Evolutionary conservation across 2,329 filamentous ascomycete species (phyloP), one percentile per base, ranked within the genome.

Genomic region (Epichloe baconii): DNA sequence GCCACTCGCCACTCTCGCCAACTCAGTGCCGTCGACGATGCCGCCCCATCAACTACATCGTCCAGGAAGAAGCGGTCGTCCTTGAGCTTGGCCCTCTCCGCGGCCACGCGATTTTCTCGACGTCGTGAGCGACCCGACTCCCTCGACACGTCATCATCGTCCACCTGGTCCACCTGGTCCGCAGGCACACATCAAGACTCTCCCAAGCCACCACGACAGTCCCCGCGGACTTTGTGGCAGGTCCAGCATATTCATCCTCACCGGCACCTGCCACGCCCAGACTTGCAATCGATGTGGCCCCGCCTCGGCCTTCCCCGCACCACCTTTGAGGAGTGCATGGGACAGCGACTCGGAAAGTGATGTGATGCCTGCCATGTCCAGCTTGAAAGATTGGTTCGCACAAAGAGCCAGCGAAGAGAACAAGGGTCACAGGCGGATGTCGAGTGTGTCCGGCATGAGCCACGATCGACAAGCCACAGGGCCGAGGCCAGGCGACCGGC

Each of bases 341-440:
- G 61, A 62, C 31, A 55, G 37, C 49, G 66, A 68, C 42, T 62
- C 61, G 15, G 62, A 66, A 14, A 64, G 65, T n/a, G 62, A 63
- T 14, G 59, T 58, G 2, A 53, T 54, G 1, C 41, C 35, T 42
- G 57, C 42, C 49, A 43, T 51, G 37, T 23, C 51, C 52, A 52
- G 34, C 6, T 34, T 56, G 21, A 53, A 48, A 23, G 54, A 54
- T 14, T 56, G 54, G 56, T 55, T 55, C 17, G 46, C 50, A n/a
- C 37, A 47, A 10, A 51, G 36, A 45, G 37, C 47, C 5, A 47
- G 38, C 6, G 50, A 56, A 12, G 38, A 51, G 8, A 26, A 5
- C 36, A 54, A 54, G 23, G 11, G 38, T 19, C 52, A 49, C 4
- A 47, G 38, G 36, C 42, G 40, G 12, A 43, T 41, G 12, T 46